A percentile compares a stretch with the other conserved stretches of the same genome.
These are phyloP conservation scores for Candida golubevii DNA, from an alignment of 805 yeast species.

Conservation along the genomic window DNA sequence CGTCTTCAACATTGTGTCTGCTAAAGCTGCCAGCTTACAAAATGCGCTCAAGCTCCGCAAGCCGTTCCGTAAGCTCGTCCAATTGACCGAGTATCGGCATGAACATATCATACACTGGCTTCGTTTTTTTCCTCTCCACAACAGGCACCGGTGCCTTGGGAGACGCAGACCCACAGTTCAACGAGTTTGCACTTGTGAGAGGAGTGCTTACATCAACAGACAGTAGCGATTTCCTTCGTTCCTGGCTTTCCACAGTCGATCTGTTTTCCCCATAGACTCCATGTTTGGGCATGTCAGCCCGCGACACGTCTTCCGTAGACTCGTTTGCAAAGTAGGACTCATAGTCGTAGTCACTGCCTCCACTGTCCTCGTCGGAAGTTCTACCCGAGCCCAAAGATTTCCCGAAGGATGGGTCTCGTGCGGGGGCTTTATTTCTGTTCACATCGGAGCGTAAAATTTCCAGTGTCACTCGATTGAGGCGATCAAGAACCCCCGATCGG, in stretches of 20 bases:
- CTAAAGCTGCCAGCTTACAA: neutral
- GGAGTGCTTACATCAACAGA: slow-evolving; percentile 27
- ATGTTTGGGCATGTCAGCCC: neutral
- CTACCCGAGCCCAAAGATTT: slow-evolving; percentile 1
- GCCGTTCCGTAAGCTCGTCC: slow-evolving; percentile 39
- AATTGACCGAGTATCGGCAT: slow-evolving; percentile 52
- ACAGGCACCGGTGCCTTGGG: slow-evolving; percentile 2
- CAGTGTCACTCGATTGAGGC: slow-evolving; percentile 36
- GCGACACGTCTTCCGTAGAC: neutral
- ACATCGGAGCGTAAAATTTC: slow-evolving; percentile 18
- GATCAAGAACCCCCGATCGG: slow-evolving; percentile 35
- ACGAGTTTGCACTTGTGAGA: slow-evolving; percentile 33
- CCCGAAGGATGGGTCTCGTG: slow-evolving; percentile 8
- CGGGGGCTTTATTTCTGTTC: neutral
- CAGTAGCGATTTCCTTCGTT: slow-evolving; percentile 5
- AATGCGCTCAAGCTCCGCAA: slow-evolving; percentile 33
- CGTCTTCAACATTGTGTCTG: too few species aligned
- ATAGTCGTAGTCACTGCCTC: slow-evolving; percentile 22
- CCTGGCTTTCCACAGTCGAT: slow-evolving; percentile 4
- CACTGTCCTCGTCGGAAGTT: slow-evolving; percentile 15
- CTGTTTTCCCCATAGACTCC: neutral
- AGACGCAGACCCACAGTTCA: slow-evolving; percentile 13
- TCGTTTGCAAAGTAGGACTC: slow-evolving; percentile 8
- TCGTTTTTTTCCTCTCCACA: slow-evolving; percentile 20
- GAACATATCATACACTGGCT: slow-evolving; percentile 49